Percentiles rank a stretch among this genome's conserved stretches.
Conservation (phyloP, 352 stramenopile species). For the Globisporangium acanthophoron region DNA sequence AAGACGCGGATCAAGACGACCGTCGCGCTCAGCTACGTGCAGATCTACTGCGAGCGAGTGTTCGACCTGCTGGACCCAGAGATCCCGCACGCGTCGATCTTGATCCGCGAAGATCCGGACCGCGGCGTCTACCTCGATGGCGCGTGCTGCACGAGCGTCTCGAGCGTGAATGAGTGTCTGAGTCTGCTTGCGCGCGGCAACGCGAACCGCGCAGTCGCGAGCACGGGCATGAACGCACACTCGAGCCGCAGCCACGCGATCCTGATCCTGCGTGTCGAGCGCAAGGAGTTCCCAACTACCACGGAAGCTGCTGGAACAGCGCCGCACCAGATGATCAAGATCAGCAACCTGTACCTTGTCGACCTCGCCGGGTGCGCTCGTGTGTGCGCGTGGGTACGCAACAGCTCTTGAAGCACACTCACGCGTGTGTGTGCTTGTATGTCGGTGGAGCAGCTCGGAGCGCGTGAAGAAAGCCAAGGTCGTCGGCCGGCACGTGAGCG, state of each 20-base stretch:
- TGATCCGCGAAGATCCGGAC: constrained; percentile 58
- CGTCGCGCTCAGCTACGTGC: constrained; percentile 61
- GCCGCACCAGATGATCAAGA: constrained; percentile 31
- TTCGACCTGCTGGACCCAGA: constrained; percentile 57
- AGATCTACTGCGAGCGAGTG: constrained; percentile 82
- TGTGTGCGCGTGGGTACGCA: too few species aligned
- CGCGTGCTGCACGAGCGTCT: constrained; percentile 30
- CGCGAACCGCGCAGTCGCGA: constrained; percentile 67
- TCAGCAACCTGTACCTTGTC: constrained; percentile 64
- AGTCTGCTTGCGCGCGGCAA: constrained; percentile 41
- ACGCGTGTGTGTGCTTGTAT: background rate
- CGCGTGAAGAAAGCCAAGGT: constrained; percentile 65
- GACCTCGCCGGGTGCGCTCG: constrained; percentile 40
- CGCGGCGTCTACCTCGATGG: constrained; percentile 64
- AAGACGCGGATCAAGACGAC: constrained; percentile 30
- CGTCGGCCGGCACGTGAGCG: constrained; percentile 47
- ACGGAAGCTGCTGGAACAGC: background rate
- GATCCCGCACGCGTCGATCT: constrained; percentile 32
- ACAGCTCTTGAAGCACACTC: background rate
- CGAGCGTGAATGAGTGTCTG: constrained; percentile 43
- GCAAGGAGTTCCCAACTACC: constrained; percentile 26
- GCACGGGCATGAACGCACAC: constrained; percentile 85
- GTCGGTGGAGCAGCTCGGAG: constrained; percentile 26
- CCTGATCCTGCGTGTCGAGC: constrained; percentile 79
- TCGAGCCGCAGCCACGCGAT: constrained; percentile 85